Evolutionary conservation across 768 basidiomycete genomes (phyloP).

Genomic region (Agrocybe chaxingu): DNA sequence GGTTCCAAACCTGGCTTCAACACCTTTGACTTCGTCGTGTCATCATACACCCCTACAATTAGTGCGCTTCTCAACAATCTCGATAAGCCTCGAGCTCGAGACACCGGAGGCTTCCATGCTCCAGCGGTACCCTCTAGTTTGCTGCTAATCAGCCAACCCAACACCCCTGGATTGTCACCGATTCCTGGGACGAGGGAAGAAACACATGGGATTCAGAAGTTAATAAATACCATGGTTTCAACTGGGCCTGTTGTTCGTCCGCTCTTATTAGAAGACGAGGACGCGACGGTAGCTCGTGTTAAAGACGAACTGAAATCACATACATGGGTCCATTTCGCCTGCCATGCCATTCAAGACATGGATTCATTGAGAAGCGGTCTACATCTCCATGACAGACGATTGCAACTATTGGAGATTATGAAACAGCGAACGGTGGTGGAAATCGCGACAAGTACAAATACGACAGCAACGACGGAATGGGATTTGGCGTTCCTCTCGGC

Average conservation of each 20-base stretch:
- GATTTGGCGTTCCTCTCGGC: conserved; percentile 36
- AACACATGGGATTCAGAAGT: background rate
- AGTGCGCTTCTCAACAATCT: conserved; percentile 6
- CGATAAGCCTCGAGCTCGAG: background rate
- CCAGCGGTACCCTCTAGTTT: background rate
- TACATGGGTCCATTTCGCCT: conserved; percentile 32
- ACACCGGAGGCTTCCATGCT: background rate
- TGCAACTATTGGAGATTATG: conserved; percentile 14
- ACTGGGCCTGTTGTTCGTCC: no score
- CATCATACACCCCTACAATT: conserved; percentile 16
- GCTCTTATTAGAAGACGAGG: background rate
- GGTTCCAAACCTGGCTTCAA: background rate
- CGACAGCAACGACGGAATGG: no score
- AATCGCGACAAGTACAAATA: no score
- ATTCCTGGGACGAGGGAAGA: conserved; percentile 15
- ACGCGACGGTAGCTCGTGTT: conserved; percentile 15
- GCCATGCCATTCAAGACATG: conserved; percentile 27
- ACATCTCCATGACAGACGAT: conserved; percentile 15
- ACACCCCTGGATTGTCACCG: conserved; percentile 1
- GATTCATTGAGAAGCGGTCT: conserved; percentile 19
- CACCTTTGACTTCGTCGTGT: conserved; percentile 13
- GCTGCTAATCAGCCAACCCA: conserved; percentile 12
- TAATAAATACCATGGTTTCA: no score
- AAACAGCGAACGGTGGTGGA: background rate
- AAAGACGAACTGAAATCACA: conserved; percentile 13